Evolutionary conservation across 2,329 filamentous ascomycete genomes (phyloP).

Genomic region (Botrytis squamosa): DNA sequence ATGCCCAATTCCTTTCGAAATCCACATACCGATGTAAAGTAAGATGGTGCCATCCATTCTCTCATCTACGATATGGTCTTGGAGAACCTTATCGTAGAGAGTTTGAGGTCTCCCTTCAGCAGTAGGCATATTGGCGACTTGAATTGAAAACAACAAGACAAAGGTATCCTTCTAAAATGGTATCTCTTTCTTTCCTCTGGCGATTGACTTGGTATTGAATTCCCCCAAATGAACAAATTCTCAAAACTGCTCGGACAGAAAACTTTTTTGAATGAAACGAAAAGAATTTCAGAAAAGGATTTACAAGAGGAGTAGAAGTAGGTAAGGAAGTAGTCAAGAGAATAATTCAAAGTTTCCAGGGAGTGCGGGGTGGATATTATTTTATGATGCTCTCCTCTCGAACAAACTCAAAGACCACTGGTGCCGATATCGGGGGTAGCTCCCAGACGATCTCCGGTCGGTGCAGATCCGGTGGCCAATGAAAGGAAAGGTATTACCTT

Average conservation of each 20-base stretch:
- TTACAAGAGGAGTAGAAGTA: not conserved
- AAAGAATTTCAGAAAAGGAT: not conserved
- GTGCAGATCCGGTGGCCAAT: not conserved
- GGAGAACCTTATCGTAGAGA: constrained; percentile 96
- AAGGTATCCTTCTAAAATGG: not conserved
- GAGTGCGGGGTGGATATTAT: constrained; percentile 14
- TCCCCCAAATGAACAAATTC: not conserved
- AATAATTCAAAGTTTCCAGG: not conserved
- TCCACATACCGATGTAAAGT: constrained; percentile 79
- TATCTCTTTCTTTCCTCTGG: not conserved
- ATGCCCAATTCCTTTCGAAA: not conserved
- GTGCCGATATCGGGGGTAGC: constrained; percentile 19
- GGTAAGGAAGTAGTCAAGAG: not conserved
- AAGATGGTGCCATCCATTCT: constrained; percentile 89
- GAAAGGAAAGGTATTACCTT: not conserved
- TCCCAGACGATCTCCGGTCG: not conserved
- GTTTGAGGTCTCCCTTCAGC: constrained; percentile 46
- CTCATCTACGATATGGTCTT: constrained; percentile 92
- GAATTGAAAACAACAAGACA: not conserved
- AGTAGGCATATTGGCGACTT: constrained; percentile 20
- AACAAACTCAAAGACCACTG: constrained; percentile 18
- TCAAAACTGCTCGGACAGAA: not conserved
- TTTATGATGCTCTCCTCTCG: constrained; percentile 20
- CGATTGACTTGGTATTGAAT: not conserved
- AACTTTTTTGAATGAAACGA: not conserved